Conservation (phyloP, 495 filamentous ascomycete species). For the Aspergillus homomorphus region DNA sequence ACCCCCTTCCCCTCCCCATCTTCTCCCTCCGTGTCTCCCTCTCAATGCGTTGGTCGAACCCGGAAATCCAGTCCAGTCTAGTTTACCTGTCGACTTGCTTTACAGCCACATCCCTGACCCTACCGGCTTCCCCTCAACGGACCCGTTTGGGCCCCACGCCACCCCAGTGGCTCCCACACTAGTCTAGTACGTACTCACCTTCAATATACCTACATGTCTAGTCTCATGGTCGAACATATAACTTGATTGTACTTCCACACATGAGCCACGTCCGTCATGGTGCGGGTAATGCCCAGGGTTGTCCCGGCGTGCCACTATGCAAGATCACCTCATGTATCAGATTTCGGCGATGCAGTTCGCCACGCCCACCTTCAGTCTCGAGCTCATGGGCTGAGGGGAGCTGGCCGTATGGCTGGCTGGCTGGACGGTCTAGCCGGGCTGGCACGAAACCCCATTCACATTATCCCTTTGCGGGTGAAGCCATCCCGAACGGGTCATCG, state of each 20-base stretch:
- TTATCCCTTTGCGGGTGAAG: neutral
- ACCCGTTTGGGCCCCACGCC: neutral
- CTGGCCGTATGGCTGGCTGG: neutral
- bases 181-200: constrained; percentile 6
- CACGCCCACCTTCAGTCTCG: neutral
- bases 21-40: neutral
- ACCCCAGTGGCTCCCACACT: neutral
- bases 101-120: constrained; percentile 2
- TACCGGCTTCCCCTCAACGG: constrained; percentile 7
- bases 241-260: neutral
- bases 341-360: neutral
- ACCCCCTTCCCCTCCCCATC: neutral
- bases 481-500: neutral
- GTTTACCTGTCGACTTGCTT: constrained; percentile 7
- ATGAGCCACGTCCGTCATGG: constrained; percentile 6
- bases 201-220: constrained; percentile 1
- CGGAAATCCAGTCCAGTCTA: neutral
- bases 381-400: neutral
- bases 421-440: neutral
- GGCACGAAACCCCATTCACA: neutral
- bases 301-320: constrained; percentile 4
- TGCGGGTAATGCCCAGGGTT: constrained; percentile 1
- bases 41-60: constrained; percentile 4
- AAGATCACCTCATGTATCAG: constrained; percentile 9
- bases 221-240: neutral